These are phyloP conservation scores for Kwoniella dendrophila DNA, from an alignment of 768 basidiomycete genomes.

Conservation along the genomic window DNA sequence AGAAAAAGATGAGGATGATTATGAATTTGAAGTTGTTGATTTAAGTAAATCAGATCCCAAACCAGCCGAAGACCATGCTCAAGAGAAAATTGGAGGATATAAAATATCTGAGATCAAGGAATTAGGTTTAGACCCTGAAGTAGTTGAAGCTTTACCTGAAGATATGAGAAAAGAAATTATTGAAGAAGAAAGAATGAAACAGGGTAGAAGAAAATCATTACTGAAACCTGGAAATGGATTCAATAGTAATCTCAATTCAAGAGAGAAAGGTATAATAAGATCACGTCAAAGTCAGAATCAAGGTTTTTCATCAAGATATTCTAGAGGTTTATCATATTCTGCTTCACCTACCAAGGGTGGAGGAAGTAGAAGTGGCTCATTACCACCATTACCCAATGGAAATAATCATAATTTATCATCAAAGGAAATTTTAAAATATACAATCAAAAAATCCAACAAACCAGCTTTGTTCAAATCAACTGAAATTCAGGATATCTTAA, in stretches of 20 bases:
- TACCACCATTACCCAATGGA: constrained; percentile 9
- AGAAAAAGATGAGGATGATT: constrained; percentile 3
- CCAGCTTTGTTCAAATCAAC: constrained; percentile 51
- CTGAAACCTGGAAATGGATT: constrained; percentile 32
- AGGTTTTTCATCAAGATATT: too few relatives aligned
- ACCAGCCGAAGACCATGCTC: constrained; percentile 3
- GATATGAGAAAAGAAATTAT: constrained; percentile 76
- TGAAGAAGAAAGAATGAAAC: constrained; percentile 52
- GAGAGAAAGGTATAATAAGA: constrained; percentile 22
- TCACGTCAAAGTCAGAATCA: too few relatives aligned
- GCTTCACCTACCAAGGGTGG: constrained; percentile 40
- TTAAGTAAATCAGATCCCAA: constrained; percentile 24
- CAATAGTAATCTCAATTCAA: constrained; percentile 21
- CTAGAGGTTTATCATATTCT: constrained; percentile 32
- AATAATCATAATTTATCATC: constrained; percentile 4
- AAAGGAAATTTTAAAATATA: background rate
- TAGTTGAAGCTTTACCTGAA: constrained; percentile 68
- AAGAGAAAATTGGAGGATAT: constrained; percentile 55
- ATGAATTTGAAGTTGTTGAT: constrained; percentile 25
- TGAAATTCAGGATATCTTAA: constrained; percentile 72
- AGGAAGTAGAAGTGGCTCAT: constrained; percentile 60
- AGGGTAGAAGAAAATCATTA: constrained; percentile 31
- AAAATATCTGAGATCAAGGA: constrained; percentile 65
- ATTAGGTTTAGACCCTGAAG: constrained; percentile 72
- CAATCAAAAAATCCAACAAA: constrained; percentile 24